Evolutionary conservation across 768 basidiomycete genomes (phyloP), one percentile per base, ranked within the genome.

Genomic region (Leccinum incarnatum): DNA sequence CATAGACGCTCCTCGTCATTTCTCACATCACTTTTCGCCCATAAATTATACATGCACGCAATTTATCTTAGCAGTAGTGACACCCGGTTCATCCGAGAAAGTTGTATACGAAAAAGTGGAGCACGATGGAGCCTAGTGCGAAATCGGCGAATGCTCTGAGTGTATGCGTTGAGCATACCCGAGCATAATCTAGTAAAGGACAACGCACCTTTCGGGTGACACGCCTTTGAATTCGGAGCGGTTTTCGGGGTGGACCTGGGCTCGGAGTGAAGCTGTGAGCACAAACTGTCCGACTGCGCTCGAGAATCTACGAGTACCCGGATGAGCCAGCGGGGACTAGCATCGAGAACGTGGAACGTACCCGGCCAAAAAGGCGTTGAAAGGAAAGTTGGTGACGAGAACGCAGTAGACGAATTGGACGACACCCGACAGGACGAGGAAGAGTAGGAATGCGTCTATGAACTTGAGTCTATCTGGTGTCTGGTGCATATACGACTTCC

Each of bases 91-190:
- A 98, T 73, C 96, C 97, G 14, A 99, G 82, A 82, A 97, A 98
- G 77, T 98, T 98, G 82, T 88, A 98, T 60, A 97, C 95, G 73
- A 98, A 99, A 79, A 98, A 95, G 75, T 99, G 97, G 34, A 99
- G 80, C 40, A 98, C 86, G 62, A 98, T 88, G 3, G 93, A 95
- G n/a, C 95, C 95, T 48, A 95, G 73, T 27, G 90, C 91, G 69
- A 98, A 99, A 69, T 99, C 97, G 48, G 92, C 95, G 69, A 99
- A 99, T 19, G 97, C 97, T 68, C 97, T 99, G 70, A 17, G 50
- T 29, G 36, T 53, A 49, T 12, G 17, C 29, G 25, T 51, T 53
- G 36, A 36, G 36, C 7, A 53, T 47, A 32, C 53, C 15, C 2
- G 54, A 37, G 21, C 9, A 8, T 4, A 29, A 30, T 5, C 36